Base-by-base conservation (phyloP, 257 asterid species). In the Paraleonurus japonicus region DNA sequence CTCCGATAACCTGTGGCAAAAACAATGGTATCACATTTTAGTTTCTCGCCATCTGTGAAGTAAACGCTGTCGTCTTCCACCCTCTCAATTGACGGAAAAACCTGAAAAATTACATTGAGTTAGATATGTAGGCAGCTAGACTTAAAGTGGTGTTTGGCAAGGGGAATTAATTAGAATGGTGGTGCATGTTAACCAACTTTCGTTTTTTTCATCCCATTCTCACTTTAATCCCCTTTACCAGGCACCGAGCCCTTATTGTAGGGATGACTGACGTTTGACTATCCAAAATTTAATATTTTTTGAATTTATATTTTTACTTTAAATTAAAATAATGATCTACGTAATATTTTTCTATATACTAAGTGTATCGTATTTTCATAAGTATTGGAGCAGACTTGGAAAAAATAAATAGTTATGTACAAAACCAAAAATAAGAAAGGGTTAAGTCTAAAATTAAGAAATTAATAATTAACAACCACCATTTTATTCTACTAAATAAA, bases 41-140 rank as follows among this genome's bases (percentile, higher is more conserved):
- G 59, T 0, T 5, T 54, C 1, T 20, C 45, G 0, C 85, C 85
- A 43, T 85, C 67, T 1, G 2, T 19, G 71, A 89, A 89, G 10
- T 65, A 63, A 1, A 87, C 72, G 1, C 9, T 0, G 0, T 59
- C 19, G 4, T 78, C 83, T 6, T 24, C 60, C 35, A 89, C 69
- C 13, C 20, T 61, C 4, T 65, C n/a, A 0, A 89, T 58, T 0
- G 75, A 30, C 3, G 92, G 87, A 1, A 78, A 27, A 17, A 89
- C 92, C 96, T 54, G 61, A 11, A 11, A 3, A 2, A 47, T n/a
- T 47, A n/a, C 17, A 5, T n/a, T n/a, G 6, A 1, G 20, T 45
- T n/a, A 45, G 7, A 45, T 15, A 45, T 12, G 3, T 45, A 16
- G 8, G 3, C 15, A 16, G 8, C 22, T 47, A 16, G 22, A 47